Conservation (phyloP, 1,139 yeast genomes). For the Saccharomyces uvarum region DNA sequence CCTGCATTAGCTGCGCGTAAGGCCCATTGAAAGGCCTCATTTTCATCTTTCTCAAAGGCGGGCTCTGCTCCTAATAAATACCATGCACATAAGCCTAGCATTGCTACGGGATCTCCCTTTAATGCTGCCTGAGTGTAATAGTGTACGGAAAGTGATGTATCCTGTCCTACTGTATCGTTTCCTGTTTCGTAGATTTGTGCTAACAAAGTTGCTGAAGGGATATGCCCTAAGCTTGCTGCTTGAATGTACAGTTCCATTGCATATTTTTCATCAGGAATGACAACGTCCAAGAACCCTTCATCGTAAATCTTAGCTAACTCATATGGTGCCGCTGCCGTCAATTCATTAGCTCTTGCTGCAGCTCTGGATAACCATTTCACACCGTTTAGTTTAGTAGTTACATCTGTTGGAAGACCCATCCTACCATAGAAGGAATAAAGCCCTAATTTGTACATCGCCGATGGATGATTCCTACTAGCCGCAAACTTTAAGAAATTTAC, state of each 20-base stretch:
- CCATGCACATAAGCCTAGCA: constrained; percentile 96
- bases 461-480: constrained; percentile 85
- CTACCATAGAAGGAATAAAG: constrained; percentile 74
- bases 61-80: constrained; percentile 86
- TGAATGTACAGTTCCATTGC: constrained; percentile 81
- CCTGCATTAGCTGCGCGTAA: constrained; percentile 70
- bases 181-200: constrained; percentile 87
- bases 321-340: constrained; percentile 86
- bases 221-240: constrained; percentile 83
- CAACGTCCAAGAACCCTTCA: constrained; percentile 77
- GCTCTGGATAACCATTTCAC: constrained; percentile 91
- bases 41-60: constrained; percentile 66
- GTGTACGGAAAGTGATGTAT: constrained; percentile 79
- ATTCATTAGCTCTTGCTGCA: constrained; percentile 71
- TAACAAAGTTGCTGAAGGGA: constrained; percentile 68
- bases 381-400: constrained; percentile 73
- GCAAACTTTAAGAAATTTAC: constrained; percentile 79
- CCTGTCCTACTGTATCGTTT: constrained; percentile 64
- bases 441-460: constrained; percentile 91
- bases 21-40: constrained; percentile 94
- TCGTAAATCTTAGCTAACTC: constrained; percentile 83
- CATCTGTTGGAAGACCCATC: constrained; percentile 69
- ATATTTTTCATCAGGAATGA: constrained; percentile 74
- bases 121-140: constrained; percentile 88
- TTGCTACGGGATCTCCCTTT: constrained; percentile 80